Base-by-base conservation (phyloP, 148 eudicot genomes). In the Cornus suecica region DNA sequence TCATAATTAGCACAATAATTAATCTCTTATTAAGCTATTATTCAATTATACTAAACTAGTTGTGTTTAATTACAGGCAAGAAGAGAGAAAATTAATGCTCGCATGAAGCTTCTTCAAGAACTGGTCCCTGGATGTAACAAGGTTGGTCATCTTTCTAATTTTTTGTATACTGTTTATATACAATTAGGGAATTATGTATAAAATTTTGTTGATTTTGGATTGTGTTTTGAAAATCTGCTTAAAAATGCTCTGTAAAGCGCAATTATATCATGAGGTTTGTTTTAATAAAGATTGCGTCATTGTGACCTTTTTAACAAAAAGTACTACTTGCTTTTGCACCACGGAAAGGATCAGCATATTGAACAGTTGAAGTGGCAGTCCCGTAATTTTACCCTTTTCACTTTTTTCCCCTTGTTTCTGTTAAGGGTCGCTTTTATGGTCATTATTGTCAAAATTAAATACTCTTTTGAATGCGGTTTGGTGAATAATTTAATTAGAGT, bases 61-160 rank as follows among this genome's bases (percentile, higher is more conserved):
- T 11, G 22, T 29, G 18, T 10, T 66, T 28, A 67, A 45, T 66
- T 56, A 65, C 79, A 87, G 97, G 97, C 97, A 34, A 84, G 97
- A 76, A 88, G 97, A 77, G 97, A 91, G 93, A 91, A 91, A 78
- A 91, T 91, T 30, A 91, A 91, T 81, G 97, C 93, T 22, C 80
- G 93, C 80, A 91, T 91, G 97, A 91, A 91, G 87, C 80, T 91
- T 63, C 76, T 91, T 70, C 97, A 91, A 80, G 97, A 91, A 77
- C 81, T 91, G 84, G 97, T 91, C 82, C 97, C 97, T 2, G 97
- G 97, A 10, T 91, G 97, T 79, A 90, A 83, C 81, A 89, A 91
- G 97, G 97, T 91, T 45, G 37, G 86, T 61, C 58, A 48, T 70
- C 61, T 7, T 34, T 72, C 14, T 48, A 16, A 3, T 11, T 14